Evolutionary conservation across 2,329 filamentous ascomycete species (phyloP).

Genomic region (Herpotrichia juniperi): DNA sequence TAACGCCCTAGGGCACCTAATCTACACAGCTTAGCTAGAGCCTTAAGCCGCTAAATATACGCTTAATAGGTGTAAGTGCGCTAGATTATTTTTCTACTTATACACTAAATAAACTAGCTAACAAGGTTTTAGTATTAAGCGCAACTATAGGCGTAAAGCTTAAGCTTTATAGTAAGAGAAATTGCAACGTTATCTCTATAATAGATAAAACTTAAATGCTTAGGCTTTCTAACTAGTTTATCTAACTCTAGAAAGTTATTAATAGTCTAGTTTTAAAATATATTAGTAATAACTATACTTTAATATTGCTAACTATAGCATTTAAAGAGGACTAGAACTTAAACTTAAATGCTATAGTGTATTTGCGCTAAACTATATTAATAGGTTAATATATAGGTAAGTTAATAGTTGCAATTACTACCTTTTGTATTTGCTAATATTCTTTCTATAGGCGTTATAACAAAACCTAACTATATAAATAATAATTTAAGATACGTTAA

Average conservation of each 20-base stretch:
- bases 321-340: constrained; percentile 82
- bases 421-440: background rate
- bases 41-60: no score
- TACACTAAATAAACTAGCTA: background rate
- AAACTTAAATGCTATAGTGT: constrained; percentile 66
- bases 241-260: constrained; percentile 74
- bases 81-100: background rate
- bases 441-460: constrained; percentile 71
- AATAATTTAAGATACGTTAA: constrained; percentile 55
- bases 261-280: no score
- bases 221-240: constrained; percentile 78
- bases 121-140: background rate
- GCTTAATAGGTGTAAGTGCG: no score
- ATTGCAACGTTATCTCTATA: constrained; percentile 69
- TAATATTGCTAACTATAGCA: constrained; percentile 76
- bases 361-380: constrained; percentile 47
- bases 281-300: no score
- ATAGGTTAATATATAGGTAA: constrained; percentile 51
- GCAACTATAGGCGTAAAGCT: background rate
- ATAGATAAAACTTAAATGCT: constrained; percentile 68
- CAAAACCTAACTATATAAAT: constrained; percentile 79
- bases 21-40: constrained; percentile 11
- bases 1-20: background rate
- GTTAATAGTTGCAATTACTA: constrained; percentile 8
- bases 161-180: constrained; percentile 60